Evolutionary conservation across 2,329 filamentous ascomycete genomes (phyloP), one percentile per base, ranked within the genome.

Genomic region (Colletotrichum paranaense): DNA sequence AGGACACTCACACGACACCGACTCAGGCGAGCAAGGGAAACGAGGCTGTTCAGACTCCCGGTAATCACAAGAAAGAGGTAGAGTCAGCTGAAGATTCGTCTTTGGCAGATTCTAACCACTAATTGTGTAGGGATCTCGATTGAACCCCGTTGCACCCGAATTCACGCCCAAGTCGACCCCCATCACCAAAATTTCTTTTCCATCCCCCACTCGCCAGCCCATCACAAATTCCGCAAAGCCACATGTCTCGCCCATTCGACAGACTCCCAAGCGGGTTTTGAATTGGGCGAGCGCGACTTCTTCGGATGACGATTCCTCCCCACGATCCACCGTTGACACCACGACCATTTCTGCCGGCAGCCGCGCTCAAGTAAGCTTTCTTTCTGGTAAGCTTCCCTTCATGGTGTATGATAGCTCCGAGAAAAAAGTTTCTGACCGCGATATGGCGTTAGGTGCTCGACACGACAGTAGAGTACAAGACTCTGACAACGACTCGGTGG

Each of bases 91-190:
- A 72, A 74, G 72, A 74, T 67, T 74, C 72, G 24, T 74, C 72
- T 74, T 74, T 68, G 57, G 63, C 72, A 82, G 82, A 84, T 82
- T 82, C 84, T 86, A 80, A 86, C 80, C 79, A 81, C 78, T 80
- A 76, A 73, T 78, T 81, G 76, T 73, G 71, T 80, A 90, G 87
- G 86, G 82, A 80, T 87, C 84, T 74, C 88, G 83, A 77, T 81
- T 90, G 76, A 90, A 91, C 80, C 89, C 89, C 38, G 82, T 85
- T 76, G 89, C 89, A 32, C 85, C 87, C 57, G 85, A 86, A 66
- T 91, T 91, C 74, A 90, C 88, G 1, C 88, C 89, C 60, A 84
- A 84, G 66, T 80, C 82, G 19, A 56, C 38, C 52, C 49, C 22
- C 49, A 14, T 32, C 26, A 26, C 46, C n/a, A 56, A 19, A 8